Base-by-base conservation (phyloP, 1,284 basidiomycete species). In the Malassezia cuniculi region DNA sequence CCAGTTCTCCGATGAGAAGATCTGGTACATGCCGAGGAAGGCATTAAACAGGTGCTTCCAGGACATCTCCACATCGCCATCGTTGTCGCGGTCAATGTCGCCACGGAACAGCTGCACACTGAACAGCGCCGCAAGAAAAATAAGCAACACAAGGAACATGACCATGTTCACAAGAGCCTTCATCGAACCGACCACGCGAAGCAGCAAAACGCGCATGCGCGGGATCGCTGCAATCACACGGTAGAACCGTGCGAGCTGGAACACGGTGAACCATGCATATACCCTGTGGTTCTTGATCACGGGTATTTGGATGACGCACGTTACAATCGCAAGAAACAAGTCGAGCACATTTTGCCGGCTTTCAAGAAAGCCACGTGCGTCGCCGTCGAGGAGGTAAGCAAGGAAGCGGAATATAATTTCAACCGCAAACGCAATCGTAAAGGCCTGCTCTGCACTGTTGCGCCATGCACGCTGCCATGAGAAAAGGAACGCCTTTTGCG, bases 1-100 rank as follows among this genome's bases (percentile, higher is more conserved):
- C 90, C 90, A 97, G 66, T 95, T 83, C 68, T 97, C 90, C 0
- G 85, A 85, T 0, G 87, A 86, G 70, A 89, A 85, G 5, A 95
- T 74, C 69, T 90, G 75, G 65, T 93, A 97, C 62, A 90, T 76
- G 6, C 78, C 85, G 15, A 95, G 69, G 67, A 90, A 95, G 0
- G 83, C 73, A 60, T 85, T 89, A 73, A 79, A 90, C 4, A 86
- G 72, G 55, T 87, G 78, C n/a, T 81, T 79, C 68, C 89, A 95
- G 50, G 82, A 83, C 72, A 87, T 79, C 6, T 74, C 69, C 18
- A 58, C 54, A 7, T 70, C 57, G 17, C 55, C 60, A 3, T 52
- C 52, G 4, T 39, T 40, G 4, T 55, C 52, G 6, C 55, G 60
- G 2, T 69, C 65, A 49, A 89, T 72, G 61, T 94, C 85, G 1